Percentiles rank a stretch among this genome's conserved stretches.
Conservation (phyloP, 2,329 filamentous ascomycete genomes). For the Phialophora macrospora region DNA sequence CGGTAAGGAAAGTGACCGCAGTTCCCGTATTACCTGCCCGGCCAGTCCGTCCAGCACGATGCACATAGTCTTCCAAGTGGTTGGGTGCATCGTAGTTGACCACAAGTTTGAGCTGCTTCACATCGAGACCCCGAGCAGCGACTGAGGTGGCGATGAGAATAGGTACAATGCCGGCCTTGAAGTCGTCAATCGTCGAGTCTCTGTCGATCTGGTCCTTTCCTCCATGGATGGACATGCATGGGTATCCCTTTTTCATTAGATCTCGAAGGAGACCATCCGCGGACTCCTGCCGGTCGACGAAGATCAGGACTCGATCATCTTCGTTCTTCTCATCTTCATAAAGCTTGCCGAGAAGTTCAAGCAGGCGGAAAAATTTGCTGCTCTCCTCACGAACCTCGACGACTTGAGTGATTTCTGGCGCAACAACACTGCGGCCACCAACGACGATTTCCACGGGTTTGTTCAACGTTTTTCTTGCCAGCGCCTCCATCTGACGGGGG, state of each 20-base stretch:
- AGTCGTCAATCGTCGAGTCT: constrained; percentile 88
- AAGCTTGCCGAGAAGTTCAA: constrained; percentile 84
- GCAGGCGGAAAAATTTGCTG: constrained; percentile 79
- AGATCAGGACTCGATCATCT: constrained; percentile 86
- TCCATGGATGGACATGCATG: constrained; percentile 91
- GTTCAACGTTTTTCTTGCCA: constrained; percentile 85
- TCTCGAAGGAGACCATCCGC: constrained; percentile 79
- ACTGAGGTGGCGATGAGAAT: constrained; percentile 94
- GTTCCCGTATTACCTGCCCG: constrained; percentile 87
- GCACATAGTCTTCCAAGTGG: constrained; percentile 82
- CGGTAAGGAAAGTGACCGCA: constrained; percentile 90
- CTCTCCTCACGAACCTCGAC: constrained; percentile 85
- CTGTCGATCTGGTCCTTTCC: constrained; percentile 93
- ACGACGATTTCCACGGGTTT: constrained; percentile 91
- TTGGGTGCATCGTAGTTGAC: constrained; percentile 55
- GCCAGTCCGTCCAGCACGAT: constrained; percentile 93
- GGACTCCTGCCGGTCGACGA: constrained; percentile 90
- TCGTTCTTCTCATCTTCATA: constrained; percentile 77
- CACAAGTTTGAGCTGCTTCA: constrained; percentile 93
- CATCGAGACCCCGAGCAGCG: constrained; percentile 90
- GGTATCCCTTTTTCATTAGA: constrained; percentile 81
- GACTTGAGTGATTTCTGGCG: constrained; percentile 80
- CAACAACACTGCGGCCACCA: constrained; percentile 75
- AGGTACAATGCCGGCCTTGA: constrained; percentile 87
- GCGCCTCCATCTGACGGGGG: constrained; percentile 85